Base-by-base conservation (phyloP, 1,284 basidiomycete genomes). In the Athelia psychrophila region DNA sequence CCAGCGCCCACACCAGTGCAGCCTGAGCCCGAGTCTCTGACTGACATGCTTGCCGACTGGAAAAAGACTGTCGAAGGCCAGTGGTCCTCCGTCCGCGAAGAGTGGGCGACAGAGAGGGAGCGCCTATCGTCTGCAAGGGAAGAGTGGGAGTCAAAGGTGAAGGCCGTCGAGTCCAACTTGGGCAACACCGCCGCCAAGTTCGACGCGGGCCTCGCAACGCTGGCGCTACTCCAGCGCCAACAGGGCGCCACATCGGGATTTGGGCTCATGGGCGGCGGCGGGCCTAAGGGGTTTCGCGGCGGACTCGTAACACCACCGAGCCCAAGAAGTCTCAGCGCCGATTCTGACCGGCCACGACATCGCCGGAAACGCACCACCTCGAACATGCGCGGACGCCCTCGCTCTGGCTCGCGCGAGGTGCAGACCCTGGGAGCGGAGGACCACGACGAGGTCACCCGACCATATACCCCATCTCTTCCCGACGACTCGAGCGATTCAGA, bases 101-200 rank as follows among this genome's bases (percentile, higher is more conserved):
- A 89, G 48, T 94, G 94, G 92, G 79, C 79, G 5, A 73, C 81
- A 22, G 95, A 97, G 69, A 78, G 93, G 2, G 87, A 90, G 56
- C 77, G 90, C 27, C 74, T 97, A 6, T 75, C 78, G 38, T 77
- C 80, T 20, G 89, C 91, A 9, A 80, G 89, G 33, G 83, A 89
- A 35, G 91, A 95, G 56, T 95, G 91, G 88, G 95, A 97, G 77
- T 66, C 44, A 24, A 69, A 71, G 15, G 65, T 73, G 30, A 67
- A 66, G n/a, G 59, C 62, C 16, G 52, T 76, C n/a, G 78, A 80
- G 57, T 63, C 70, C n/a, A 67, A 69, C 2, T 51, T 80, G 32
- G 68, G 65, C 32, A 61, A 55, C 45, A 62, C 69, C 13, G 64
- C 70, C 2, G 65, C 68, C 42, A 76, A 72, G 59, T 68, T 81